These are phyloP conservation scores for Trichoderma parareesei DNA, from an alignment of 495 filamentous ascomycete genomes.

Conservation along the genomic window DNA sequence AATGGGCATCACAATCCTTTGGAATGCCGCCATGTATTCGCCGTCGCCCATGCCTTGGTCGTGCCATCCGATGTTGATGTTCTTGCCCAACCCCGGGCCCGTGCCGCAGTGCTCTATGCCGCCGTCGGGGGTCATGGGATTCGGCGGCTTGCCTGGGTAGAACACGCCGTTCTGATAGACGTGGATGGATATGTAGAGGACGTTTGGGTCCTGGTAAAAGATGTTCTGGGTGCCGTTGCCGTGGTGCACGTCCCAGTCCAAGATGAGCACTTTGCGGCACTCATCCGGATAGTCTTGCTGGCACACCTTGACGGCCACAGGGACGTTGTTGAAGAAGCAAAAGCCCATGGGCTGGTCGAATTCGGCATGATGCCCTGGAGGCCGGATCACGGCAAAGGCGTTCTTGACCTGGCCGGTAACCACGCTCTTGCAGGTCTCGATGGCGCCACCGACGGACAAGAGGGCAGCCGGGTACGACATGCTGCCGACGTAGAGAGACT, in stretches of 20 bases:
- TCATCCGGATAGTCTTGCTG: slow-evolving; percentile 63
- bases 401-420: slow-evolving; percentile 76
- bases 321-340: slow-evolving; percentile 96
- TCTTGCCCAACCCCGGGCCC: slow-evolving; percentile 71
- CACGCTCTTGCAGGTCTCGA: slow-evolving; percentile 86
- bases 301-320: slow-evolving; percentile 77
- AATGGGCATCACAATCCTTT: slow-evolving; percentile 95
- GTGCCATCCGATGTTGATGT: slow-evolving; percentile 93
- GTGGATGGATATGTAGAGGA: slow-evolving; percentile 95
- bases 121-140: slow-evolving; percentile 50
- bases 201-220: slow-evolving; percentile 89
- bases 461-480: slow-evolving; percentile 72
- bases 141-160: slow-evolving; percentile 69
- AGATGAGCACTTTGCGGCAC: slow-evolving; percentile 81
- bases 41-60: slow-evolving; percentile 91
- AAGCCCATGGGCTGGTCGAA: slow-evolving; percentile 79
- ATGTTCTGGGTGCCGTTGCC: slow-evolving; percentile 97
- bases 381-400: slow-evolving; percentile 87
- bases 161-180: slow-evolving; percentile 75
- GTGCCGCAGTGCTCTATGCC: slow-evolving; percentile 68
- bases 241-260: slow-evolving; percentile 88
- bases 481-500: slow-evolving; percentile 85
- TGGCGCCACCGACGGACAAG: slow-evolving; percentile 87
- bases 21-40: slow-evolving; percentile 94
- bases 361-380: slow-evolving; percentile 94